These are phyloP conservation scores for Saturnispora mendoncae DNA, from an alignment of 805 yeast genomes.

Conservation along the genomic window DNA sequence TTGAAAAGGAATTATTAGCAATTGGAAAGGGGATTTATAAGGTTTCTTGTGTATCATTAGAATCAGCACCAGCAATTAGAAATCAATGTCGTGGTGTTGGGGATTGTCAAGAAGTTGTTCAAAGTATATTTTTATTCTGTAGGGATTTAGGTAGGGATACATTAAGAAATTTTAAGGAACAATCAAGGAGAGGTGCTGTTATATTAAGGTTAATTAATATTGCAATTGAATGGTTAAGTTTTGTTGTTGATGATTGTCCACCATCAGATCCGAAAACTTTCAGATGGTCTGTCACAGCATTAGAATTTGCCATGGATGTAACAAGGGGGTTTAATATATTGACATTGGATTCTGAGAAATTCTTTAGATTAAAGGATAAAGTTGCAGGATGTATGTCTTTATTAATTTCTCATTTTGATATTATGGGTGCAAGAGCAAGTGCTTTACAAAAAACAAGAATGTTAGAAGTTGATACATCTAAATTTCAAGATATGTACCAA, in stretches of 20 bases:
- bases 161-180: constrained; percentile 33
- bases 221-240: constrained; percentile 85
- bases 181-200: constrained; percentile 52
- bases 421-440: constrained; percentile 93
- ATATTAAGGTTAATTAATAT: constrained; percentile 64
- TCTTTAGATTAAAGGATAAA: constrained; percentile 58
- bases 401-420: constrained; percentile 90
- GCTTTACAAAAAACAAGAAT: constrained; percentile 51
- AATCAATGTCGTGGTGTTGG: constrained; percentile 51
- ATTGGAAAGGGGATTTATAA: constrained; percentile 60
- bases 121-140: constrained; percentile 66
- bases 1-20: constrained; percentile 62
- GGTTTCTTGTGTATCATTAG: constrained; percentile 57
- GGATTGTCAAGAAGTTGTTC: constrained; percentile 65
- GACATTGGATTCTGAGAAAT: constrained; percentile 70
- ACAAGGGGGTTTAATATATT: constrained; percentile 84
- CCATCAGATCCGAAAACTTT: constrained; percentile 89
- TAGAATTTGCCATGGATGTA: constrained; percentile 93
- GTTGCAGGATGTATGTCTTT: constrained; percentile 94
- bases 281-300: constrained; percentile 91
- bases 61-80: constrained; percentile 43
- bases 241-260: constrained; percentile 87
- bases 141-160: constrained; percentile 75
- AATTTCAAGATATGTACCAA: constrained; percentile 44
- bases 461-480: constrained; percentile 42